phyloP scores from a whole-genome alignment of 331 rosid genomes.

The Phaseolus coccineus region DNA sequence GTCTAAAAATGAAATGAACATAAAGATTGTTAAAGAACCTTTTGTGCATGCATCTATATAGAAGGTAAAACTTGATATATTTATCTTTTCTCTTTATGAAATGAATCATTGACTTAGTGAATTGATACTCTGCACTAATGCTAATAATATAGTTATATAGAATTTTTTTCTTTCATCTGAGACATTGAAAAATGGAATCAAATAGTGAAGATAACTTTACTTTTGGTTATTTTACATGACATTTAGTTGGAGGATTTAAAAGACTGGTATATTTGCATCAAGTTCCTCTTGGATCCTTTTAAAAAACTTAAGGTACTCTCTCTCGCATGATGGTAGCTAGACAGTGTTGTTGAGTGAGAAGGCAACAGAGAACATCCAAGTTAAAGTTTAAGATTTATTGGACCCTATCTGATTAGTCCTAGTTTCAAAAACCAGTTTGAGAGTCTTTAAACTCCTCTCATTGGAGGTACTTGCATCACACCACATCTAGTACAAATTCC shows the following conservation, averaged over 20 bases:
- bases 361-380: constrained; percentile 48
- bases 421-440: constrained; percentile 25
- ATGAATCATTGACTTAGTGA: too few species aligned
- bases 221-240: background rate
- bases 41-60: background rate
- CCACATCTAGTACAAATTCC: constrained; percentile 31
- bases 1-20: background rate
- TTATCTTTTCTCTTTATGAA: too few species aligned
- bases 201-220: background rate
- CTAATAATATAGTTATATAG: too few species aligned
- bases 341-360: constrained; percentile 39
- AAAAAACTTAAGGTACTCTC: constrained; percentile 20
- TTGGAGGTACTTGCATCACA: constrained; percentile 35
- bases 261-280: background rate
- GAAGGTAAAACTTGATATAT: too few species aligned
- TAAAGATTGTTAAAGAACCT: background rate
- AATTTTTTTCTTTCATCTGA: too few species aligned
- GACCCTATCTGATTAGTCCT: constrained; percentile 47
- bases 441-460: constrained; percentile 30
- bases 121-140: too few species aligned
- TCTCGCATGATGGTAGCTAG: constrained; percentile 40
- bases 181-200: background rate
- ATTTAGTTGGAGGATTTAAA: background rate
- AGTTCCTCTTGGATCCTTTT: background rate
- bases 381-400: constrained; percentile 41